Base-by-base conservation (phyloP, 2,329 filamentous ascomycete genomes). In the Colletotrichum navitas region DNA sequence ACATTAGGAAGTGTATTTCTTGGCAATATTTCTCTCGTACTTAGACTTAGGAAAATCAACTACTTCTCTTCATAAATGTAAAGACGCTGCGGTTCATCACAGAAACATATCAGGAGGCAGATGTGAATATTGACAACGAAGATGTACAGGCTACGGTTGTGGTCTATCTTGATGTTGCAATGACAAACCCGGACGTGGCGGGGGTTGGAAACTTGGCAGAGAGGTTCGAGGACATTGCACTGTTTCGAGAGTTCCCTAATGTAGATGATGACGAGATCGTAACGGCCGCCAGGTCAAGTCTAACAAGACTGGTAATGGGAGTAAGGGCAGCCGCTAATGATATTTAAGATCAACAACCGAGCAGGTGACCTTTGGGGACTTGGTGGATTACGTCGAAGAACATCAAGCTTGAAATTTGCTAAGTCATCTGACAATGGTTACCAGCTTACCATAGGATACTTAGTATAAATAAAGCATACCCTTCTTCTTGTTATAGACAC, bases 81-180 rank as follows among this genome's bases (percentile, higher is more conserved):
- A n/a, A n/a, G n/a, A n/a, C n/a, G n/a, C n/a, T n/a, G n/a, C n/a
- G n/a, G n/a, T n/a, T n/a, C n/a, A n/a, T n/a, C n/a, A n/a, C n/a
- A n/a, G n/a, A n/a, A n/a, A n/a, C n/a, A n/a, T n/a, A n/a, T n/a
- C n/a, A n/a, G n/a, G n/a, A n/a, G 60, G 74, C 75, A 2, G 76
- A 75, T 3, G 66, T 77, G 14, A 71, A 68, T 3, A 52, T 67
- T 1, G 66, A 75, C 3, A 65, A 75, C 7, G 77, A 75, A 0
- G 73, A 76, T 3, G 77, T 83, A 11, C 75, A 79, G 1, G 81
- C 78, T 5, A 79, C 79, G 0, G 81, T 84, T 66, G 81, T 83
- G 79, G 75, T 77, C 3, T 81, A 84, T 63, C 73, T 82, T 58
- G 76, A 79, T 21, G 70, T 82, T n/a, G 80, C 80, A 7, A 72